Percentiles rank a stretch among this genome's conserved stretches.
Conservation (phyloP, 2,329 filamentous ascomycete species). For the Pseudovirgaria hyperparasitica region DNA sequence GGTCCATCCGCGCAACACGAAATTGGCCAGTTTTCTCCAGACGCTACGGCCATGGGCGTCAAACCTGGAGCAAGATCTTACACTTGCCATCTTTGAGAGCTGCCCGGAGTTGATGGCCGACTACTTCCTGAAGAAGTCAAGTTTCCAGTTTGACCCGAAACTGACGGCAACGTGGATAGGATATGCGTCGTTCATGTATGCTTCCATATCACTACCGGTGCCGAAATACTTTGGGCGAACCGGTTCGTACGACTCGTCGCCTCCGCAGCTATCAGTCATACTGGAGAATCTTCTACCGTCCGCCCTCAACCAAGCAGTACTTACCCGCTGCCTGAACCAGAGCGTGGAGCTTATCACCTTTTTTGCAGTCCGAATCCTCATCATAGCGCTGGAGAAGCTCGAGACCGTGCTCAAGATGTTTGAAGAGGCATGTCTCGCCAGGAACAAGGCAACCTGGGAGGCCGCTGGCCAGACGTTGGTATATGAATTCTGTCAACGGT, state of each 20-base stretch:
- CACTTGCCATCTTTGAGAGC: constrained; percentile 65
- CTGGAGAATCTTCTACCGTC: constrained; percentile 80
- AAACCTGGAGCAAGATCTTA: constrained; percentile 65
- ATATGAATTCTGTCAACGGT: constrained; percentile 63
- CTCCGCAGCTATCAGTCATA: constrained; percentile 66
- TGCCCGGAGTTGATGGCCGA: constrained; percentile 79
- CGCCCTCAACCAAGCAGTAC: constrained; percentile 65
- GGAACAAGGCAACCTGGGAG: constrained; percentile 46
- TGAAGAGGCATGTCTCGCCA: constrained; percentile 28
- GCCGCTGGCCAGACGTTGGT: constrained; percentile 55
- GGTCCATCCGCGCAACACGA: constrained; percentile 65
- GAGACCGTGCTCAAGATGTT: constrained; percentile 50
- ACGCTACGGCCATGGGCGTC: constrained; percentile 74
- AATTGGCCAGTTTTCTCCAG: constrained; percentile 65
- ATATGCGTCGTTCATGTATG: constrained; percentile 80
- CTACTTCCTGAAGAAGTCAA: constrained; percentile 68
- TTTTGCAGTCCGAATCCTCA: constrained; percentile 70
- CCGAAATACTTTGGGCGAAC: constrained; percentile 59
- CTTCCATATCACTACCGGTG: constrained; percentile 60
- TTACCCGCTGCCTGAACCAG: constrained; percentile 67
- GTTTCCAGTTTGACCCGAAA: constrained; percentile 80
- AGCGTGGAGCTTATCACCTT: constrained; percentile 71
- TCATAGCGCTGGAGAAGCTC: constrained; percentile 69
- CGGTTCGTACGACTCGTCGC: constrained; percentile 48
- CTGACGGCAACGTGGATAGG: constrained; percentile 90